Conservation (phyloP, 805 yeast genomes). For the Yueomyces sp. region DNA sequence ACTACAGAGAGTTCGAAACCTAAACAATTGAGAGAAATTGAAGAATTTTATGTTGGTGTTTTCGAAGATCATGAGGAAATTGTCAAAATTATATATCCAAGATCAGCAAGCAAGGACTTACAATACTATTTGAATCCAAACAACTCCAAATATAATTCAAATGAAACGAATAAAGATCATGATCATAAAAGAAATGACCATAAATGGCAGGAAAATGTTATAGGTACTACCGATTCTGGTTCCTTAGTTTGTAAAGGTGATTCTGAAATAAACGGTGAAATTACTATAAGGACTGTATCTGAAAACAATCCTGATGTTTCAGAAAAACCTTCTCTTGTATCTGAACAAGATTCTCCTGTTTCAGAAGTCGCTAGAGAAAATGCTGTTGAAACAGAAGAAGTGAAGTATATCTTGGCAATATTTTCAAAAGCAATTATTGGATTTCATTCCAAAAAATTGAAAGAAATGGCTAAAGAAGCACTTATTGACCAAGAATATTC, state of each 20-base stretch:
- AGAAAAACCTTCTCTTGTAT: neutral
- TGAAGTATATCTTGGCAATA: conserved; percentile 16
- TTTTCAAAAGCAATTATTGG: conserved; percentile 23
- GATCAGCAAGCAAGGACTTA: neutral
- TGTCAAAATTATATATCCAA: neutral
- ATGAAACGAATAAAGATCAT: neutral
- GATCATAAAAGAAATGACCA: neutral
- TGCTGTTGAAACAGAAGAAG: conserved; percentile 7
- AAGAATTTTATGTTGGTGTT: conserved; percentile 25
- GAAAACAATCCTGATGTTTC: conserved; percentile 4
- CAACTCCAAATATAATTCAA: neutral
- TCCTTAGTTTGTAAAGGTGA: neutral
- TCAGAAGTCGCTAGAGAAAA: neutral
- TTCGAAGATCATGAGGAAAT: conserved; percentile 18
- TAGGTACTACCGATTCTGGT: neutral
- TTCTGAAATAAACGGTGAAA: neutral
- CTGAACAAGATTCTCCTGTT: neutral
- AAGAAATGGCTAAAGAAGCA: conserved; percentile 13
- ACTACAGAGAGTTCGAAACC: neutral
- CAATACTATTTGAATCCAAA: neutral
- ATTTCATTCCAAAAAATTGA: conserved; percentile 19
- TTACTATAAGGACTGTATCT: neutral
- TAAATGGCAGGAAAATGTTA: neutral
- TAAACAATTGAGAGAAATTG: neutral
- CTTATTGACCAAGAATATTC: conserved; percentile 20